Evolutionary conservation across 176 grass and related monocot genomes (phyloP), one percentile per base, ranked within the genome.

Genomic region (Juncus effusus): DNA sequence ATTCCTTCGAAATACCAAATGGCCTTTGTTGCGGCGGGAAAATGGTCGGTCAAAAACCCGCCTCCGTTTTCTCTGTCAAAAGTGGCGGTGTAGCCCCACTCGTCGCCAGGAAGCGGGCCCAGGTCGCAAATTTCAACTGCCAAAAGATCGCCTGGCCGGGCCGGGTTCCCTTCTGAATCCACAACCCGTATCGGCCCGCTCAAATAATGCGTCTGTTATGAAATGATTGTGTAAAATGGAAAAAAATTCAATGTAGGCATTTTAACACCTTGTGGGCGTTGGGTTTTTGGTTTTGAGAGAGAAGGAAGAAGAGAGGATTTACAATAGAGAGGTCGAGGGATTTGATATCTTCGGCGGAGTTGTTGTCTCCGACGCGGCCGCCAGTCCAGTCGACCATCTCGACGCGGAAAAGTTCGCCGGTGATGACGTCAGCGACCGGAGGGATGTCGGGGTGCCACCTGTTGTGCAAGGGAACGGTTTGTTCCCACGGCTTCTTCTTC

Each of bases 1-100:
- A 92, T 97, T 84, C 85, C 88, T 92, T 97, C 85, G 44, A 97
- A 97, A 78, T 97, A 97, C 93, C 93, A 97, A 62, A 97, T 92
- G 9, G 78, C 82, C 74, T 97, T 89, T 52, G 85, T 89, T 72
- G 88, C 93, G 75, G 42, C 77, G 42, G 93, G 93, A 54, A 97
- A 89, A 64, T 97, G 85, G 6, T 89, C 93, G 1, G 85, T 97
- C 79, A 97, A 76, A 70, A 92, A 97, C 13, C 93, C 85, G 42
- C 93, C 93, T 56, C 93, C 88, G 61, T 92, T 97, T n/a, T 86
- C 93, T 77, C 82, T 91, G 66, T 89, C 93, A 6, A 97, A 97
- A 63, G 90, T 92, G 59, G 80, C 88, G 45, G 93, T 97, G 63
- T 86, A 92, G 58, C 88, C 88, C 93, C 88, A 97, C 62, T 92